Evolutionary conservation across 2,329 filamentous ascomycete species (phyloP), one percentile per base, ranked within the genome.

Genomic region (Sporothrix globosa): DNA sequence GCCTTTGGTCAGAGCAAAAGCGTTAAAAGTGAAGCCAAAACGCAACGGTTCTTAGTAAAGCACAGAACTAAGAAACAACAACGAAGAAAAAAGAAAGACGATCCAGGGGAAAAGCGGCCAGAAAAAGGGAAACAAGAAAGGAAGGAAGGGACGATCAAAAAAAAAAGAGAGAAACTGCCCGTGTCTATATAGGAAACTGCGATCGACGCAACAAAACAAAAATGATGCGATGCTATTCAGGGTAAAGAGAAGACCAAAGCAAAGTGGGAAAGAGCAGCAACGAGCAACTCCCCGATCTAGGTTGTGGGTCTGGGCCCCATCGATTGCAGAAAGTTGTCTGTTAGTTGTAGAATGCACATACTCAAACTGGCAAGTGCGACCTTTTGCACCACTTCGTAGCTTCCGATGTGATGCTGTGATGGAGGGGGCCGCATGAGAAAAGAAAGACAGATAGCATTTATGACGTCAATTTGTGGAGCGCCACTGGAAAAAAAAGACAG

Each of bases 151-250:
- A 44, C 46, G 27, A 30, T 11, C 4, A 46, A 14, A 52, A 17
- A 53, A 41, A 11, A 52, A 39, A 14, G n/a, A 53, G 44, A 19
- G 63, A 34, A 50, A 50, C 48, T 46, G 52, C n/a, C 66, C n/a
- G 30, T 10, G 65, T 46, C 24, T 53, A 68, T 68, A 68, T 68
- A 68, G 66, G 66, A 68, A 68, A 58, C 52, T 17, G 39, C 66
- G 66, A 68, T 46, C 52, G 66, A 56, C 66, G 21, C 52, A 50
- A 39, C 63, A 53, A 50, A 39, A 52, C 44, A 4, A 58, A 27
- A 58, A 56, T 67, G 65, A 58, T 68, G 66, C 50, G 67, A 69
- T 60, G 54, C 24, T 34, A 34, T 39, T 30, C 21, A 34, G 27
- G 17, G 21, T 41, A 65, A 3, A 65, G 9, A 14, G 13, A 65